Conservation (phyloP, 2,329 filamentous ascomycete genomes). For the Fusarium sp. region DNA sequence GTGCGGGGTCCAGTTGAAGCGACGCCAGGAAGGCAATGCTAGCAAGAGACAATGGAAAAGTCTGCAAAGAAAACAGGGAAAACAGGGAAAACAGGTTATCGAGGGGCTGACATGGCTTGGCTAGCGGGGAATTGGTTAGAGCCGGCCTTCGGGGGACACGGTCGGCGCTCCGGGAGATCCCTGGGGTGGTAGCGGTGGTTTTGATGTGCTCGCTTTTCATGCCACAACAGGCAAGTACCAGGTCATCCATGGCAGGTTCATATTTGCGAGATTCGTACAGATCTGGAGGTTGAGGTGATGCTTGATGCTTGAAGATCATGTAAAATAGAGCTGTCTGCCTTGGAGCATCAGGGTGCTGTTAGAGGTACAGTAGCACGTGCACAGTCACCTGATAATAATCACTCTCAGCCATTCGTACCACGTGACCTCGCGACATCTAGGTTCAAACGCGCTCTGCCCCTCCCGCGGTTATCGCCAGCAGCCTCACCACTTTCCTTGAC, state of each 20-base stretch:
- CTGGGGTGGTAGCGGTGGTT: background rate
- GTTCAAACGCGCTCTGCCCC: constrained; percentile 31
- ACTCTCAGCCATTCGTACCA: no score
- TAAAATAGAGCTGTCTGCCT: background rate
- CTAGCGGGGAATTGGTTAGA: constrained; percentile 28
- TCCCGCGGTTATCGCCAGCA: constrained; percentile 18
- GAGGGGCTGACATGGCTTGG: constrained; percentile 15
- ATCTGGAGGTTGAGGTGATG: background rate
- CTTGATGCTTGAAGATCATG: background rate
- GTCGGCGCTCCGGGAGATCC: constrained; percentile 16
- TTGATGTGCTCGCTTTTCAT: background rate
- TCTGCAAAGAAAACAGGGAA: constrained; percentile 10
- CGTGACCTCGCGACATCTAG: constrained; percentile 39
- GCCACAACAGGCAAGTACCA: background rate
- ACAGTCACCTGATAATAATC: background rate
- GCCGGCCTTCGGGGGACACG: constrained; percentile 12
- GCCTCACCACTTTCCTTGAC: constrained; percentile 10
- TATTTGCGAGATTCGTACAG: background rate
- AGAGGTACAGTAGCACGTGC: constrained; percentile 12
- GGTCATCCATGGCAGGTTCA: background rate
- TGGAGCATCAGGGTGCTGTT: background rate
- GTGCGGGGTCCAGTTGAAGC: background rate
- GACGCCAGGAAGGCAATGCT: background rate
- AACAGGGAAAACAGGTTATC: constrained; percentile 13
- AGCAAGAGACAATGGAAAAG: constrained; percentile 5